Evolutionary conservation across 2,329 filamentous ascomycete species (phyloP).

Genomic region (Verticillium nonalfalfae): DNA sequence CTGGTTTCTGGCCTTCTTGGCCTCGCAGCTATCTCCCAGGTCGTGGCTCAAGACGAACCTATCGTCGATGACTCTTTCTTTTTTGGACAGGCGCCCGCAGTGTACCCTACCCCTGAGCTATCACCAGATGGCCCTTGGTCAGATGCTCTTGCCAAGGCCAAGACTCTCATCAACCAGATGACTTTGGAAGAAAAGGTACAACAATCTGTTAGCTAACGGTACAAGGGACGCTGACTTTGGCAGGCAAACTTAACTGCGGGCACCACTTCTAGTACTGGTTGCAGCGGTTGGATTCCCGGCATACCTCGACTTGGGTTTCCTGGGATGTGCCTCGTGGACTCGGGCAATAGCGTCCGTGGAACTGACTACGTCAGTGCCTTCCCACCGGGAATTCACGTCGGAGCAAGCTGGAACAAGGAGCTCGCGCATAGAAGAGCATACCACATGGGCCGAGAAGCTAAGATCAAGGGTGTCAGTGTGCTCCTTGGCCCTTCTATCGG

Average conservation of each 20-base stretch:
- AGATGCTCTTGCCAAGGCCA: constrained; percentile 46
- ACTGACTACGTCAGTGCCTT: constrained; percentile 38
- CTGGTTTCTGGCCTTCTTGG: background rate
- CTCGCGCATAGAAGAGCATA: constrained; percentile 30
- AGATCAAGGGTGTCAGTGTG: constrained; percentile 26
- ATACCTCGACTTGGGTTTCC: constrained; percentile 30
- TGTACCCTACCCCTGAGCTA: constrained; percentile 18
- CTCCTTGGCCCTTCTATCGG: constrained; percentile 26
- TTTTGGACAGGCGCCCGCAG: constrained; percentile 13
- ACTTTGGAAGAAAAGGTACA: constrained; percentile 60
- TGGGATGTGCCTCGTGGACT: constrained; percentile 35
- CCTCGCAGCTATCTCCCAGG: background rate
- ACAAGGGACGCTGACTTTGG: background rate
- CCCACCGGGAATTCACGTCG: constrained; percentile 37
- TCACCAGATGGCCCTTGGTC: background rate
- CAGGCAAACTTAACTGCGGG: constrained; percentile 69
- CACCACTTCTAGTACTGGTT: constrained; percentile 45
- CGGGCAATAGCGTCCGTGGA: constrained; percentile 26
- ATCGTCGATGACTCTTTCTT: constrained; percentile 1
- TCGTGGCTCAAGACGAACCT: background rate
- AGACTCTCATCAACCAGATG: constrained; percentile 52
- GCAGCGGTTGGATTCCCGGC: constrained; percentile 35
- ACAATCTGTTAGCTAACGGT: background rate
- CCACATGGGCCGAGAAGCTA: constrained; percentile 25
- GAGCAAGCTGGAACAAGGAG: constrained; percentile 54